Percentiles rank a stretch among this genome's conserved stretches.
phyloP scores from a whole-genome alignment of 2,329 filamentous ascomycete genomes.

The Calonectria ilicicola region DNA sequence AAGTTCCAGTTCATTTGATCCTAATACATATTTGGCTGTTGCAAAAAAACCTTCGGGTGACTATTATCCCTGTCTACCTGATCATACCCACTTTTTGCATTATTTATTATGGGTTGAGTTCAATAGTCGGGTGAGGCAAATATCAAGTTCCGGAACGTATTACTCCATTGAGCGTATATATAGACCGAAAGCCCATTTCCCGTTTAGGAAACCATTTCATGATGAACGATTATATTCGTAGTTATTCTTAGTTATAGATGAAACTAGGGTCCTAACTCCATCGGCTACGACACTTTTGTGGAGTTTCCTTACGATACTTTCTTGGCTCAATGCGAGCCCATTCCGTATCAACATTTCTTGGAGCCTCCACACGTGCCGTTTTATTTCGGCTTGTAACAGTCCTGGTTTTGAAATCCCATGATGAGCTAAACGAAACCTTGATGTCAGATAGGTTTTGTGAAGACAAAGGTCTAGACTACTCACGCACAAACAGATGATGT shows the following conservation, averaged over 20 bases:
- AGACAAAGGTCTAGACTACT: not conserved
- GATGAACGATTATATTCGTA: not conserved
- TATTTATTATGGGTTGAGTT: slow-evolving; percentile 1
- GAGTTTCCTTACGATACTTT: not conserved
- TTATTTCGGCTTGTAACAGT: not conserved
- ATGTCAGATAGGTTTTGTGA: not conserved
- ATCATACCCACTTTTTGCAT: not conserved
- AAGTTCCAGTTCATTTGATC: not conserved
- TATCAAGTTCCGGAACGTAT: not conserved
- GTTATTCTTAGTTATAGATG: not conserved
- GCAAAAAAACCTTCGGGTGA: not conserved
- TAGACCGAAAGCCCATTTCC: not conserved
- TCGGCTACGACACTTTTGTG: not conserved
- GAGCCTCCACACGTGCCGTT: not conserved
- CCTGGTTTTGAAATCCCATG: not conserved
- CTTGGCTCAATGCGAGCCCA: not conserved
- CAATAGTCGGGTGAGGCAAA: not conserved
- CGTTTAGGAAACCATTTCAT: not conserved
- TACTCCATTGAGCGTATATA: not conserved
- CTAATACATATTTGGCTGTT: not conserved
- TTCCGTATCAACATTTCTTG: not conserved
- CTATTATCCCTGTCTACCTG: not conserved
- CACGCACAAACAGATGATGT: not conserved
- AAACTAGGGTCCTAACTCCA: not conserved
- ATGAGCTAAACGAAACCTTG: not conserved